phyloP scores from a whole-genome alignment of 371 early-diverging fungal genomes.

The Rhizomucor pusillus region DNA sequence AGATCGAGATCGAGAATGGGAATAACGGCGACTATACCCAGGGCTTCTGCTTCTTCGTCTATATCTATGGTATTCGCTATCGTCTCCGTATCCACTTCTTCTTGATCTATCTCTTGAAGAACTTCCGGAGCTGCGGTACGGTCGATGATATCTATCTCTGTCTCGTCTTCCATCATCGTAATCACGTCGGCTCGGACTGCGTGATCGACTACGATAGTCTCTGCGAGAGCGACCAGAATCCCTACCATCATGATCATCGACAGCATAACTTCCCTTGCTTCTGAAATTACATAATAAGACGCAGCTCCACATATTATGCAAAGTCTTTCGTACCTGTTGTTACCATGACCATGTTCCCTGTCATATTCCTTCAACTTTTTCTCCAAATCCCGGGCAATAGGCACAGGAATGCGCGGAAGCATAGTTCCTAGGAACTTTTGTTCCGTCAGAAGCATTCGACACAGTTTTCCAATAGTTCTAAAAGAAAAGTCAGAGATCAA shows the following conservation, averaged over 20 bases:
- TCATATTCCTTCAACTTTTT: conserved; percentile 62
- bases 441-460: conserved; percentile 65
- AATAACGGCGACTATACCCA: not conserved
- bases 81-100: not conserved
- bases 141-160: not conserved
- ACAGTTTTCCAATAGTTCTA: conserved; percentile 74
- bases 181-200: not conserved
- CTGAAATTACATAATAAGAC: not conserved
- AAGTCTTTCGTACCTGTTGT: not conserved
- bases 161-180: conserved; percentile 5
- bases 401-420: conserved; percentile 82
- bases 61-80: conserved; percentile 6
- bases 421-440: conserved; percentile 76
- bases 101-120: conserved; percentile 1
- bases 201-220: not conserved
- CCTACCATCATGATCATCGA: conserved; percentile 3
- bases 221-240: not conserved
- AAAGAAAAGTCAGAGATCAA: conserved; percentile 7
- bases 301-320: not conserved
- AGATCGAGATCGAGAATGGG: conserved; percentile 10
- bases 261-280: conserved; percentile 1
- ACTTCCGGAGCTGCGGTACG: conserved; percentile 1
- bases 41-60: conserved; percentile 3
- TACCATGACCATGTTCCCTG: conserved; percentile 18
- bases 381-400: conserved; percentile 75